Evolutionary conservation across 192 early-diverging fungal genomes (phyloP), one percentile per base, ranked within the genome.

Genomic region (Coemansia furcata): DNA sequence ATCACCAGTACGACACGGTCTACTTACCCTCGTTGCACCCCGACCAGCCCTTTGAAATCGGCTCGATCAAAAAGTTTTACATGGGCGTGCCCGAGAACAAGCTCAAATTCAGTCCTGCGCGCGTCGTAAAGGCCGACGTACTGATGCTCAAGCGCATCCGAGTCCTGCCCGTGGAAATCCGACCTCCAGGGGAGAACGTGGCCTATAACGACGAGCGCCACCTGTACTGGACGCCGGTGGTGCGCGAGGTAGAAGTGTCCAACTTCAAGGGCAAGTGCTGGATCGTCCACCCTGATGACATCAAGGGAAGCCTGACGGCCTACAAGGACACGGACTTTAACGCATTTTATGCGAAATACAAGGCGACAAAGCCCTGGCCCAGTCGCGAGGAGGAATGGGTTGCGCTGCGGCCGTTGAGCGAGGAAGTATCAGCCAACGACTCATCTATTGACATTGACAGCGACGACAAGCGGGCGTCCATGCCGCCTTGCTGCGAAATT

Each of bases 181-280:
- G 69, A 1, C 78, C 78, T 11, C 38, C n/a, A 0, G 67, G 62
- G 10, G 30, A 29, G 14, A 47, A 63, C 21, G 43, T 17, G 10
- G 60, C 65, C 2, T 80, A 75, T 47, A 60, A 72, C 39, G 87
- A 88, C 60, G 77, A 67, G 39, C 76, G 87, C 3, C 74, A 84
- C 32, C 54, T 88, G 61, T 84, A 66, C 55, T 75, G 82, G 69
- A 86, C 84, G 21, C 59, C 66, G 23, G 30, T 73, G 47, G 62
- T 39, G 6, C 63, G 26, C 19, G 35, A 60, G n/a, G 43, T 78
- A 6, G 66, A 65, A 14, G 68, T 75, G 6, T 43, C 73, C 3
- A 62, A 38, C 21, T 63, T 89, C 8, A 84, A 85, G 49, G 87
- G 87, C 23, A 80, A 77, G 52, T 89, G 86, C 72, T 87, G 85